Evolutionary conservation across 345 rosid genomes (phyloP).

Genomic region (Pistacia vera): DNA sequence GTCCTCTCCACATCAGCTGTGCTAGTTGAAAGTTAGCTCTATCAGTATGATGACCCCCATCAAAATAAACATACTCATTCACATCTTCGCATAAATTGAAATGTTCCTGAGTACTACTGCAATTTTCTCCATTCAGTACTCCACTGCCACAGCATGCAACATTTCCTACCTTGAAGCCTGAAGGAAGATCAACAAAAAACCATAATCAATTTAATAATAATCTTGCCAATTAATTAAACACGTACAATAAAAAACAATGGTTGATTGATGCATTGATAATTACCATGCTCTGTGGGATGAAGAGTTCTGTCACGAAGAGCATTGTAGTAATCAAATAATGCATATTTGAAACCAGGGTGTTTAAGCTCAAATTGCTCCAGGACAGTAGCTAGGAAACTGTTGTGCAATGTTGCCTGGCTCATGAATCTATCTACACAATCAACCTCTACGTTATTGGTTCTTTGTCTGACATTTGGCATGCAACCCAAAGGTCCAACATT

Average conservation of each 20-base stretch:
- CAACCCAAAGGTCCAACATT: background rate
- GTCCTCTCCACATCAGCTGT: conserved; percentile 3
- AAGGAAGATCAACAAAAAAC: no score
- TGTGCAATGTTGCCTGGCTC: background rate
- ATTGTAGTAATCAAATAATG: background rate
- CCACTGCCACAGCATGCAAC: no score
- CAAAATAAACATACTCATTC: background rate
- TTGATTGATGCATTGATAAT: no score
- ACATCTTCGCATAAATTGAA: no score
- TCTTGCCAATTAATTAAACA: no score
- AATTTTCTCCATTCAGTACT: no score
- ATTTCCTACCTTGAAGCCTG: no score
- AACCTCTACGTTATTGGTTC: background rate
- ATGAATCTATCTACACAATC: background rate
- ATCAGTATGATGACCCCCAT: background rate
- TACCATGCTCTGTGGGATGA: background rate
- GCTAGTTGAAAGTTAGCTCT: background rate
- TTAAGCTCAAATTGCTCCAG: background rate
- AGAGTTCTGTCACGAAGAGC: background rate
- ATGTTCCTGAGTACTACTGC: no score
- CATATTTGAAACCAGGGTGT: background rate
- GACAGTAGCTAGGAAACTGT: background rate
- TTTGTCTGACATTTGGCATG: background rate
- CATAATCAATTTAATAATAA: no score
- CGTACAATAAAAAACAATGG: no score